These are phyloP conservation scores for Trifolium dubium DNA, from an alignment of 306 rosid genomes.

Conservation along the genomic window DNA sequence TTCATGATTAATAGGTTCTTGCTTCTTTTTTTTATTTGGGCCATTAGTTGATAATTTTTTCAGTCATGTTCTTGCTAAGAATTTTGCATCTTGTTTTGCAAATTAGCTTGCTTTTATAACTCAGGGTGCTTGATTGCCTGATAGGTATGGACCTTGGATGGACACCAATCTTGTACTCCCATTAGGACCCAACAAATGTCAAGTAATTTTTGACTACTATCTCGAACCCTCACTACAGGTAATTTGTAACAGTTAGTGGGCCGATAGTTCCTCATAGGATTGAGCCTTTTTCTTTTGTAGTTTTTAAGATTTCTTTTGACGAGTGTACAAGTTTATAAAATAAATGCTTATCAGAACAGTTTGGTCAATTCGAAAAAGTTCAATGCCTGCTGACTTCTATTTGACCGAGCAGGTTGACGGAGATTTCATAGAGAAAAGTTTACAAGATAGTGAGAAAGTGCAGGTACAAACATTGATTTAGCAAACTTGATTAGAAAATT, in stretches of 20 bases:
- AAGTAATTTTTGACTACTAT: slow-evolving; percentile 79
- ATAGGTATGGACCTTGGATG: slow-evolving; percentile 99
- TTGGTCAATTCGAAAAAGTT: slow-evolving; percentile 22
- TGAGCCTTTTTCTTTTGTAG: background rate
- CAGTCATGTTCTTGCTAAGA: background rate
- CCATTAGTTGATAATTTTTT: slow-evolving; percentile 5
- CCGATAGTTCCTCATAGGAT: background rate
- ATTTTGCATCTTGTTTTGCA: slow-evolving; percentile 21
- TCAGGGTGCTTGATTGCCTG: slow-evolving; percentile 32
- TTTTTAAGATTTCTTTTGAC: background rate
- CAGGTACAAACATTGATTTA: slow-evolving; percentile 60
- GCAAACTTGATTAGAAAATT: background rate
- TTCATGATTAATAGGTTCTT: slow-evolving; percentile 92
- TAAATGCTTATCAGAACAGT: background rate
- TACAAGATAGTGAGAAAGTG: slow-evolving; percentile 79
- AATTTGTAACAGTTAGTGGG: slow-evolving; percentile 30
- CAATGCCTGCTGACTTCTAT: background rate
- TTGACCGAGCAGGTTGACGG: slow-evolving; percentile 58
- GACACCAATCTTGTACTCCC: slow-evolving; percentile 94
- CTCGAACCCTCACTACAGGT: slow-evolving; percentile 80
- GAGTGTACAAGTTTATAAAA: background rate
- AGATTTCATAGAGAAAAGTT: slow-evolving; percentile 67
- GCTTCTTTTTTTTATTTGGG: slow-evolving; percentile 29
- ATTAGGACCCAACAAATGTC: slow-evolving; percentile 77
- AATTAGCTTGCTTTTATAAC: slow-evolving; percentile 14